Evolutionary conservation across 805 yeast genomes (phyloP).

Genomic region (Metschnikowia lachancei): DNA sequence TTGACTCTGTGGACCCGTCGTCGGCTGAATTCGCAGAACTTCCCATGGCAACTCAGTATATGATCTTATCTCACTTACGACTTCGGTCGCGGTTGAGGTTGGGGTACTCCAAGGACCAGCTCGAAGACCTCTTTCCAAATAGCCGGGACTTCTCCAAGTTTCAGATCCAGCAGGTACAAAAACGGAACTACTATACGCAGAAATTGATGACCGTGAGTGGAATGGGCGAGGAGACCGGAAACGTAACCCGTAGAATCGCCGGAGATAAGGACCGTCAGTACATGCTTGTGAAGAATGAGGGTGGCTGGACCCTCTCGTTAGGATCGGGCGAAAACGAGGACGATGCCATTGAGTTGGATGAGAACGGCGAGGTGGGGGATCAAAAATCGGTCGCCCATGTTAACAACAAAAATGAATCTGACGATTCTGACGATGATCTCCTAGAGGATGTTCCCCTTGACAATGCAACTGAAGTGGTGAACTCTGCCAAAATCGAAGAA

Average conservation of each 20-base stretch:
- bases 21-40: conserved; percentile 71
- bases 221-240: conserved; percentile 54
- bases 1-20: conserved; percentile 76
- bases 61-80: conserved; percentile 78
- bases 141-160: conserved; percentile 88
- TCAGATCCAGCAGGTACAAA: conserved; percentile 89
- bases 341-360: conserved; percentile 54
- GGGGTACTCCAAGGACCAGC: conserved; percentile 92
- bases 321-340: conserved; percentile 30
- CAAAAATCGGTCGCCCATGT: background rate
- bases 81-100: conserved; percentile 84
- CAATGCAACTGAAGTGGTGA: background rate
- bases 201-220: conserved; percentile 80
- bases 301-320: conserved; percentile 80
- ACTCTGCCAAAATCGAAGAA: background rate
- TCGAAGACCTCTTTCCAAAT: conserved; percentile 76
- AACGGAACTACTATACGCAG: conserved; percentile 88
- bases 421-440: conserved; percentile 20
- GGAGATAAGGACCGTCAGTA: conserved; percentile 80
- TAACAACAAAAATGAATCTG: conserved; percentile 2
- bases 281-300: conserved; percentile 67
- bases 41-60: conserved; percentile 86
- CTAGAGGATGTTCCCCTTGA: conserved; percentile 28
- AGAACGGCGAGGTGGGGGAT: conserved; percentile 25
- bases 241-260: conserved; percentile 61